These are phyloP conservation scores for Rhizopogon sp. DNA, from an alignment of 768 basidiomycete species.

Conservation along the genomic window DNA sequence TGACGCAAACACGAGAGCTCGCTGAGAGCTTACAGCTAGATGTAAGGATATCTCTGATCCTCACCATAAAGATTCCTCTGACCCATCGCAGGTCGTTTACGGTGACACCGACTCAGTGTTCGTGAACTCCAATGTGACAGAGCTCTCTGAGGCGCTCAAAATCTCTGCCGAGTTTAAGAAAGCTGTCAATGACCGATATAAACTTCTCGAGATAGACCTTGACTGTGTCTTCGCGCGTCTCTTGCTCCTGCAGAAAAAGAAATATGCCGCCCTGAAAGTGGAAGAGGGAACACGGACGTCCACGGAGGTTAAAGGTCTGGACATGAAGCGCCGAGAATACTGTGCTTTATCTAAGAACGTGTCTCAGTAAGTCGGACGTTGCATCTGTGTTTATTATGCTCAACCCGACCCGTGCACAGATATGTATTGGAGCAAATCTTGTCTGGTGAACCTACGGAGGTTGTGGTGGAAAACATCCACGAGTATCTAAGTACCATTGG, in stretches of 20 bases:
- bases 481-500: constrained; percentile 79
- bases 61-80: neutral
- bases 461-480: constrained; percentile 86
- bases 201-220: constrained; percentile 92
- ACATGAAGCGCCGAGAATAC: constrained; percentile 99
- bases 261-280: constrained; percentile 96
- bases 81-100: constrained; percentile 76
- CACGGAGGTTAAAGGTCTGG: constrained; percentile 92
- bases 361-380: constrained; percentile 64
- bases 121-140: constrained; percentile 91
- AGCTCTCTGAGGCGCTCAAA: constrained; percentile 83
- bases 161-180: constrained; percentile 94
- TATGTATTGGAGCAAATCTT: constrained; percentile 88
- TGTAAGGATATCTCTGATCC: constrained; percentile 42
- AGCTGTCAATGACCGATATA: constrained; percentile 93
- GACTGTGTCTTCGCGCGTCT: constrained; percentile 93
- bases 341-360: constrained; percentile 87
- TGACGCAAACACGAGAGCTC: constrained; percentile 88
- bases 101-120: constrained; percentile 99
- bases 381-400: neutral
- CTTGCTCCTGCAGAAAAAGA: constrained; percentile 95
- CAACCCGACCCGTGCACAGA: constrained; percentile 35
- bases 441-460: constrained; percentile 87
- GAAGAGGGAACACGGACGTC: constrained; percentile 75
- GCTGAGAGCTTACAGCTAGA: constrained; percentile 89